A percentile compares a stretch with the other conserved stretches of the same genome.
Conservation (phyloP, 352 stramenopile species). For the Globisporangium barbulae region DNA sequence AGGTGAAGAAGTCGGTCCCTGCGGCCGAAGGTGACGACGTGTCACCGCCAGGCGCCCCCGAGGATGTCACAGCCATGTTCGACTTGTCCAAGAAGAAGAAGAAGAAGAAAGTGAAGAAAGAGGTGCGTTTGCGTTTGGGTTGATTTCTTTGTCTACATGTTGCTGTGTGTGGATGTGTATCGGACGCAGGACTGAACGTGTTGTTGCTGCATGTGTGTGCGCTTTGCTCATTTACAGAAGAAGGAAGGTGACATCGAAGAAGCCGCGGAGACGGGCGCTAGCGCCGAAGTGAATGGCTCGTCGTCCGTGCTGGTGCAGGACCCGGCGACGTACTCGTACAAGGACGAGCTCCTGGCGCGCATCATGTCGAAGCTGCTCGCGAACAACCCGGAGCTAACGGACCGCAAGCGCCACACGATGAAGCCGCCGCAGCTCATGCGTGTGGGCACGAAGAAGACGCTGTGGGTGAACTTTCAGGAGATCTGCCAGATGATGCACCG, state of each 20-base stretch:
- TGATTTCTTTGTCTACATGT: neutral
- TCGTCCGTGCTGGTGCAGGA: constrained; percentile 77
- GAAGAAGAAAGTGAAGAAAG: constrained; percentile 92
- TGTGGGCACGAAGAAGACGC: constrained; percentile 96
- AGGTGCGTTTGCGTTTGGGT: constrained; percentile 25
- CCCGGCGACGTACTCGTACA: constrained; percentile 93
- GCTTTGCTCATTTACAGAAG: constrained; percentile 32
- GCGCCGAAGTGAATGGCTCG: constrained; percentile 32
- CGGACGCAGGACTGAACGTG: neutral
- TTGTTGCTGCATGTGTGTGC: neutral
- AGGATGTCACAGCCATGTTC: constrained; percentile 89
- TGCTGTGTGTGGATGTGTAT: neutral
- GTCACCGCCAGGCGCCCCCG: constrained; percentile 53
- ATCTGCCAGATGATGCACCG: constrained; percentile 99
- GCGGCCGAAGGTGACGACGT: constrained; percentile 30
- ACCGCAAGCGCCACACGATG: constrained; percentile 93
- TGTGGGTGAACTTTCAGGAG: constrained; percentile 99
- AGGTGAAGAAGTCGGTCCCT: constrained; percentile 32
- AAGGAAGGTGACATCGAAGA: constrained; percentile 46
- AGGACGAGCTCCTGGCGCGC: constrained; percentile 92
- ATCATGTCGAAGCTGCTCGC: constrained; percentile 94
- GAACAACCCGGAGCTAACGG: constrained; percentile 95
- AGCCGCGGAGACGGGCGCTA: constrained; percentile 21
- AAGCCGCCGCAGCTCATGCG: constrained; percentile 89
- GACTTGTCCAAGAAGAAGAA: constrained; percentile 91